Percentiles rank a stretch among this genome's conserved stretches.
These are phyloP conservation scores for Gracilaria gracilis DNA, from an alignment of 23 red algal species.

Conservation along the genomic window DNA sequence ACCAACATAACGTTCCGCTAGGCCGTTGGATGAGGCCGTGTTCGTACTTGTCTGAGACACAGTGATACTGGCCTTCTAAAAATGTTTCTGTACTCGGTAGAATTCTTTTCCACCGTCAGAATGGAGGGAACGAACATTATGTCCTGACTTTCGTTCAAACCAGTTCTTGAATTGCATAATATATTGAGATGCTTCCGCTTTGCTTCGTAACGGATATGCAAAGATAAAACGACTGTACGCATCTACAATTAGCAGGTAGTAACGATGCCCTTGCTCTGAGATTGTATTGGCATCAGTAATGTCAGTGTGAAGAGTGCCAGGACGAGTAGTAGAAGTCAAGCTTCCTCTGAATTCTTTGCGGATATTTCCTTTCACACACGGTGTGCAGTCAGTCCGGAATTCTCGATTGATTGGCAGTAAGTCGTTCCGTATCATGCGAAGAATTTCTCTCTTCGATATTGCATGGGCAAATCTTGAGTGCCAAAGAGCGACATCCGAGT, in stretches of 20 bases:
- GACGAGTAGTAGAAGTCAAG: constrained; percentile 10
- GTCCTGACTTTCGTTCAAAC: constrained; percentile 26
- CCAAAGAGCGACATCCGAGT: constrained; percentile 10
- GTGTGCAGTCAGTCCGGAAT: constrained; percentile 9
- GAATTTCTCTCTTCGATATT: background rate
- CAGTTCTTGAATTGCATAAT: constrained; percentile 13
- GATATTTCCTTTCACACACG: constrained; percentile 37
- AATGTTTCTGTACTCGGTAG: background rate
- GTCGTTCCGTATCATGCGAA: background rate
- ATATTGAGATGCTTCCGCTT: constrained; percentile 37
- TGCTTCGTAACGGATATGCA: background rate
- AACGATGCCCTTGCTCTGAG: background rate
- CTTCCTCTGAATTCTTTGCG: constrained; percentile 1
- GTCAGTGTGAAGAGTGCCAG: constrained; percentile 29
- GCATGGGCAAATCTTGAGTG: constrained; percentile 50
- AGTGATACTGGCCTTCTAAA: constrained; percentile 3
- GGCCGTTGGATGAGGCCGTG: constrained; percentile 40
- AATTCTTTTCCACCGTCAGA: too few relatives aligned
- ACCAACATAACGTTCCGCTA: constrained; percentile 20
- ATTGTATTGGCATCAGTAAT: background rate
- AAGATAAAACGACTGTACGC: constrained; percentile 12
- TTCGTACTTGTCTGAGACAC: background rate
- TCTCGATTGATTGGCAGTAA: background rate
- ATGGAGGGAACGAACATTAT: constrained; percentile 34
- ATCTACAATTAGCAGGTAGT: constrained; percentile 22